Evolutionary conservation across 108 stramenopile species (phyloP), one percentile per base, ranked within the genome.

Genomic region (Skeletonema marinoi): DNA sequence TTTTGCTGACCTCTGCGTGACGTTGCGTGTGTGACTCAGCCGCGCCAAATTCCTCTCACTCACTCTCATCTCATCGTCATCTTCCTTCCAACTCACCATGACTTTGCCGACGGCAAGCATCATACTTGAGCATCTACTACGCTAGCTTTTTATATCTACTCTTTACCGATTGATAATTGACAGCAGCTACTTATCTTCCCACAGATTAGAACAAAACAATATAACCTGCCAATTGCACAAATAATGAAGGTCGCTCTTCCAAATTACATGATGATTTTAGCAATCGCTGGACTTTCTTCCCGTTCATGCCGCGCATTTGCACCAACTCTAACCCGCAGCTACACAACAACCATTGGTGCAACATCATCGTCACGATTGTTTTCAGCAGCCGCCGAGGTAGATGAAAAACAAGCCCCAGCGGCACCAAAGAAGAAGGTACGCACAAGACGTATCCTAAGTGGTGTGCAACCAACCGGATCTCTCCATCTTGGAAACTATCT

Each of bases 401-500:
- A 31, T 21, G 46, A 69, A 48, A 13, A 50, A 50, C 51, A 51
- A 48, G n/a, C 68, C 0, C 21, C 68, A 6, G 64, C 65, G 12
- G 63, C 60, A 25, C 32, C 66, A 35, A 44, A 58, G 29, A 78
- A 73, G 60, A 86, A 85, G 38, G 73, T 80, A 30, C 75, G 74
- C 36, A 76, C 81, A 11, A 65, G 88, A 44, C 93, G 96, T 56
- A 85, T 99, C 42, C 80, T 99, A 68, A 94, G 92, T 16, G 99
- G 98, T 21, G 98, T 99, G 12, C 98, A 99, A 82, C 99, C 99
- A 13, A 99, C 98, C 3, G 99, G 99, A 21, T 84, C 89, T 30
- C 90, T 98, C 14, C 98, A 98, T 73, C 82, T 99, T 31, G 99
- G 99, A 19, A 99, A 99, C 82, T 99, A 99, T 76, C 75, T 99